Percentiles rank a stretch among this genome's conserved stretches.
These are phyloP conservation scores for Eucalyptus dawsonii DNA, from an alignment of 345 rosid species.

Conservation along the genomic window DNA sequence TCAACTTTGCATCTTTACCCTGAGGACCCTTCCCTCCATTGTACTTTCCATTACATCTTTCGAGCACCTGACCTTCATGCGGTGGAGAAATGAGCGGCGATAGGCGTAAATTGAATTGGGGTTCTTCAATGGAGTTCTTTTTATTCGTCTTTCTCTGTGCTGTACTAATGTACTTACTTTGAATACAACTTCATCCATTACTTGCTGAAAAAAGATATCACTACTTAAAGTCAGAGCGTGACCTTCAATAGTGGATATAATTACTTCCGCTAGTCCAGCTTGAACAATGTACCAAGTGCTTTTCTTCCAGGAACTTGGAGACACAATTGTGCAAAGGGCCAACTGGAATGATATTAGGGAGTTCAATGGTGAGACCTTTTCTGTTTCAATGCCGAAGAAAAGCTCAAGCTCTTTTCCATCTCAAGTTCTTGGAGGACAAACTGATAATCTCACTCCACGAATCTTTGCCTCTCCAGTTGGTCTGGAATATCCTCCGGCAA, in stretches of 20 bases:
- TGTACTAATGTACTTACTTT: neutral
- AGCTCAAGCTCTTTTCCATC: neutral
- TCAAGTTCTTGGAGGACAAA: neutral
- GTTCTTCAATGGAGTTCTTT: neutral
- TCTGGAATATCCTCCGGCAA: neutral
- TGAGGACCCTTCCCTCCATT: neutral
- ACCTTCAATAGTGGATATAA: neutral
- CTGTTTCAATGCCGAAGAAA: neutral
- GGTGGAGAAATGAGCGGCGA: neutral
- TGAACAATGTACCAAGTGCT: neutral
- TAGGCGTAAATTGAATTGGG: neutral
- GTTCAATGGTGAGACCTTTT: neutral
- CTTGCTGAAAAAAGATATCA: rapidly evolving
- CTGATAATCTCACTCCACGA: neutral
- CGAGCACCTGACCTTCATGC: neutral
- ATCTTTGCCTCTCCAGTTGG: neutral
- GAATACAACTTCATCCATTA: neutral
- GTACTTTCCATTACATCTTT: neutral
- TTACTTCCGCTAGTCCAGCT: neutral
- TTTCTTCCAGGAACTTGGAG: neutral
- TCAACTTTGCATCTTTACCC: neutral
- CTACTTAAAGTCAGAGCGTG: neutral
- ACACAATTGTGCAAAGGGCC: neutral
- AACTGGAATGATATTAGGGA: neutral
- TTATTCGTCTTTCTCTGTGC: neutral